These are phyloP conservation scores for Pyrus hybrid DNA, from an alignment of 331 rosid genomes.

Conservation along the genomic window DNA sequence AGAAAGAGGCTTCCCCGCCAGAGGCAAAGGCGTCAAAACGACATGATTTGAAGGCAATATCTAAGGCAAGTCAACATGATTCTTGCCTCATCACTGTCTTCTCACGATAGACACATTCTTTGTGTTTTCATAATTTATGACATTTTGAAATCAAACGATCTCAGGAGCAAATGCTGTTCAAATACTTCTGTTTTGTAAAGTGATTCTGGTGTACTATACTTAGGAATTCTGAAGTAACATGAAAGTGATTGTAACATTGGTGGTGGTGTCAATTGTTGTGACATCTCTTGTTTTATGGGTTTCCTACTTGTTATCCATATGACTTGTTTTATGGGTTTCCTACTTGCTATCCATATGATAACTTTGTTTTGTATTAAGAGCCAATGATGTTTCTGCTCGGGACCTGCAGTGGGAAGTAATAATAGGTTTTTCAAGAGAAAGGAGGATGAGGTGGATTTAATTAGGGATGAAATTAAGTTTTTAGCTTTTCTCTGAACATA, in stretches of 20 bases:
- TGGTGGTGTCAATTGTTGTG: not conserved
- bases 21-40: slow-evolving; percentile 51
- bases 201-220: not conserved
- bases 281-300: not conserved
- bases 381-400: not conserved
- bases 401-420: not conserved
- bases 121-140: not conserved
- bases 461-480: not conserved
- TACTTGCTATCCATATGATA: not conserved
- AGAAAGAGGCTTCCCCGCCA: slow-evolving; percentile 22
- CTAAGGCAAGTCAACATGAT: slow-evolving; percentile 47
- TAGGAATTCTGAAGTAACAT: not conserved
- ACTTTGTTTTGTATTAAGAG: not conserved
- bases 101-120: not conserved
- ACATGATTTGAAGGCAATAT: slow-evolving; percentile 84
- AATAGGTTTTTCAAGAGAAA: not conserved
- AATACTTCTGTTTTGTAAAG: not conserved
- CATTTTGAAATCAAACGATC: not conserved
- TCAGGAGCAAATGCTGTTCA: not conserved
- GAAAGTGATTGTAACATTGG: not conserved
- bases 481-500: not conserved
- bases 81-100: not conserved
- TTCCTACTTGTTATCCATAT: not conserved
- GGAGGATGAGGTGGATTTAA: not conserved
- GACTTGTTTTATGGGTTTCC: not conserved